Evolutionary conservation across 2,329 filamentous ascomycete genomes (phyloP), one percentile per base, ranked within the genome.

Genomic region (Colletotrichum noveboracense): DNA sequence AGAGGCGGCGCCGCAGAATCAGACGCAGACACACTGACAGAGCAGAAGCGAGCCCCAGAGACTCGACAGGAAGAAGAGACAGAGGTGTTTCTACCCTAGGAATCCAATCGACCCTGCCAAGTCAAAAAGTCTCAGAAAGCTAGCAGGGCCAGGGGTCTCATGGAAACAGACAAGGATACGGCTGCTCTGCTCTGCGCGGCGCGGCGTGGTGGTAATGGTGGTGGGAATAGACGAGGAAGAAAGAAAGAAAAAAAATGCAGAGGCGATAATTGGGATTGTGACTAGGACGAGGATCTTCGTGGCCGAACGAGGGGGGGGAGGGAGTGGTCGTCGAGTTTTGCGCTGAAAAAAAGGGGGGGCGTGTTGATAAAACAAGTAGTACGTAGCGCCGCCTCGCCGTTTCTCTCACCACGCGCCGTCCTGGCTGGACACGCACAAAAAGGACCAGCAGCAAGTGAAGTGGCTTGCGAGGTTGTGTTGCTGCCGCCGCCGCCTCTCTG

Each of bases 81-180:
- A 56, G 48, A 61, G 71, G 66, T 38, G 65, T 73, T 61, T 34
- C 65, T 52, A 61, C 55, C 28, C 71, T 71, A 24, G 58, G 43
- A 60, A 38, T 75, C 58, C 60, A 66, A 66, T 70, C 66, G 70
- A 74, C 70, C 70, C 74, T 74, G 70, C 70, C 70, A 60, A 74
- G 60, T 76, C 30, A 6, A 58, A 64, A 69, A 76, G 75, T 76
- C 74, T 76, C 74, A 76, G 71, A 66, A 62, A 74, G 70, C 70
- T 48, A 70, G 62, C 69, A 75, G 56, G 74, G 60, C 71, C 58
- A 32, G 66, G 64, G 66, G 43, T 48, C 43, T 56, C 38, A 18
- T 10, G 36, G 36, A 66, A 55, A n/a, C 21, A 30, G 61, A 61
- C 24, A 43, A 69, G 68, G 60, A 52, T 52, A 21, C 60, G 30